Evolutionary conservation across 176 grass and related monocot species (phyloP), one percentile per base, ranked within the genome.

Genomic region (Cocos nucifera): DNA sequence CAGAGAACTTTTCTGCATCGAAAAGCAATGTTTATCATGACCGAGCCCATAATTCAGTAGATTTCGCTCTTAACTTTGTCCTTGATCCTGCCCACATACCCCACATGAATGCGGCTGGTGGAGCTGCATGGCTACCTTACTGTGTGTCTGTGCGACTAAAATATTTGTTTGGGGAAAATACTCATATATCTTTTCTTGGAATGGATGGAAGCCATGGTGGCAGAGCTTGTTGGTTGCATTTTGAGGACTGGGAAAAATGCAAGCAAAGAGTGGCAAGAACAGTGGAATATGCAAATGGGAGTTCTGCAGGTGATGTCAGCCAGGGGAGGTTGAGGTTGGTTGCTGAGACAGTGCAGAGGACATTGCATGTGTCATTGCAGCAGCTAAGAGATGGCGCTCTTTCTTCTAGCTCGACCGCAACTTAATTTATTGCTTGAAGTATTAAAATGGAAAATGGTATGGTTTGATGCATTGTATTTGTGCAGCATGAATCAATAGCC

Each of bases 131-230:
- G 94, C 64, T 99, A 53, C 94, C 94, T 0, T 99, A 99, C 71
- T 99, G 94, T 73, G 74, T 99, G 32, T 99, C 94, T 0, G 88
- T 99, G 61, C 79, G 77, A 53, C 67, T 99, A 53, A 85, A 73
- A 71, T 99, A 82, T 74, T 93, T 85, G 19, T 99, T 99, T 71
- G 88, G 88, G 29, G 94, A 99, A 54, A 89, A 53, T 64, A 74
- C 67, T 73, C 82, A 81, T 63, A 69, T 93, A 62, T 52, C 76
- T 22, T 92, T 79, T 66, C 76, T 92, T 72, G 82, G 73, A 70
- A 93, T 89, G 88, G 75, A 99, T 54, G 88, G 94, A 51, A 99
- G 94, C 71, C 94, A 99, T 67, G 88, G 94, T 21, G 87, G 94
- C 18, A 89, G 79, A 86, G 82, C 88, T 39, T 99, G 94, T 62